Base-by-base conservation (phyloP, 139 green algal species). In the Closterium sp. region DNA sequence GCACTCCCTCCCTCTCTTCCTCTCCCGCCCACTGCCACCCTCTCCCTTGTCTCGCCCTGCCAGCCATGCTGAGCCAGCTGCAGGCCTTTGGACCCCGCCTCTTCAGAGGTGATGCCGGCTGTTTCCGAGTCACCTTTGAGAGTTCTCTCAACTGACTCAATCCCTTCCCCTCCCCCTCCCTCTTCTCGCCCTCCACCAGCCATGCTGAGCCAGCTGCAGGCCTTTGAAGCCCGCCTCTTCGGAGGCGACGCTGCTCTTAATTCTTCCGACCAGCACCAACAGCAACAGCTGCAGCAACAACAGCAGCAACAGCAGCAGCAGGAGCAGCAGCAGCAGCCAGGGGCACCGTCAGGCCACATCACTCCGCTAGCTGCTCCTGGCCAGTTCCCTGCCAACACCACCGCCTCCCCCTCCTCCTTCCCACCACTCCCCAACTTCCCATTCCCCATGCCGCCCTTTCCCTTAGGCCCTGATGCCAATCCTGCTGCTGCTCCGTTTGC, bases 51-150 rank as follows among this genome's bases (percentile, higher is more conserved):
- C 13, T 89, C 24, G 38, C 27, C 28, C 32, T 38, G 3, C 38
- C 89, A 92, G 89, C 9, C 19, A 50, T 92, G 31, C 45, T 70
- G 28, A 9, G 90, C 21, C 89, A 92, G 11, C 89, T 92, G 89
- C 89, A 92, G 70, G 62, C 89, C 4, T 92, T 89, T 42, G 89
- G 89, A 88, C 10, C 89, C 28, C 19, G 22, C 2, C 13, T 88
- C 19, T 92, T 92, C 30, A 50, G 89, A 30, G n/a, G 70, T 7
- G 9, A 6, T 34, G 89, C n/a, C n/a, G n/a, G n/a, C n/a, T n/a
- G n/a, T n/a, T n/a, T n/a, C n/a, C n/a, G n/a, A n/a, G n/a, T n/a
- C n/a, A n/a, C n/a, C n/a, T n/a, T n/a, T n/a, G n/a, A n/a, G n/a
- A n/a, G n/a, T n/a, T n/a, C n/a, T n/a, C n/a, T n/a, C n/a, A n/a